A percentile compares a stretch with the other conserved stretches of the same genome.
These are phyloP conservation scores for Mycosarcoma maydis DNA, from an alignment of 1,284 basidiomycete species.

Conservation along the genomic window DNA sequence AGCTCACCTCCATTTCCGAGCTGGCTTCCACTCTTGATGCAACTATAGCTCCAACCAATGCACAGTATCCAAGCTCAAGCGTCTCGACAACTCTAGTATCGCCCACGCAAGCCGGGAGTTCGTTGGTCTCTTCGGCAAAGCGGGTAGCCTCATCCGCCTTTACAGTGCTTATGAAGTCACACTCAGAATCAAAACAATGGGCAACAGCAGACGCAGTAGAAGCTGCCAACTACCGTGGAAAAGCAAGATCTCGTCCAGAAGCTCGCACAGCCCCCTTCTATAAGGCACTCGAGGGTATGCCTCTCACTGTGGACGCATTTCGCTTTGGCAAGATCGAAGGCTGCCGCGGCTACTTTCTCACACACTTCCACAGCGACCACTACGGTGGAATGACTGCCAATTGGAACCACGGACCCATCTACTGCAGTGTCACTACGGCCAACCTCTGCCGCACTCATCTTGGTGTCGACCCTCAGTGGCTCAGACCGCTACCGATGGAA, in stretches of 20 bases:
- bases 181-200: constrained; percentile 58
- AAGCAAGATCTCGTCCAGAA: constrained; percentile 26
- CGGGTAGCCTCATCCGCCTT: constrained; percentile 48
- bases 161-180: constrained; percentile 54
- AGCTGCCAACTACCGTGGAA: constrained; percentile 46
- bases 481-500: constrained; percentile 85
- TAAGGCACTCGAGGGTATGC: constrained; percentile 88
- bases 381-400: constrained; percentile 70
- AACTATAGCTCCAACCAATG: constrained; percentile 13
- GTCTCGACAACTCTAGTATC: neutral
- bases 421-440: constrained; percentile 86
- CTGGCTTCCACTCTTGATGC: constrained; percentile 25
- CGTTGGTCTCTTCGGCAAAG: constrained; percentile 18
- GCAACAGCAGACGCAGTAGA: constrained; percentile 55
- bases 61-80: neutral
- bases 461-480: constrained; percentile 84
- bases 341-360: constrained; percentile 87
- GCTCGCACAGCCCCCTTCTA: constrained; percentile 59
- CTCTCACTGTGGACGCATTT: constrained; percentile 94
- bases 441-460: constrained; percentile 90
- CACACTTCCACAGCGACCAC: constrained; percentile 69
- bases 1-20: constrained; percentile 37
- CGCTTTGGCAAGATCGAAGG: constrained; percentile 88
- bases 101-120: neutral
- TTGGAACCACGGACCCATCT: constrained; percentile 92